Base-by-base conservation (phyloP, 2,329 filamentous ascomycete genomes). In the Talaromyces funiculosus region DNA sequence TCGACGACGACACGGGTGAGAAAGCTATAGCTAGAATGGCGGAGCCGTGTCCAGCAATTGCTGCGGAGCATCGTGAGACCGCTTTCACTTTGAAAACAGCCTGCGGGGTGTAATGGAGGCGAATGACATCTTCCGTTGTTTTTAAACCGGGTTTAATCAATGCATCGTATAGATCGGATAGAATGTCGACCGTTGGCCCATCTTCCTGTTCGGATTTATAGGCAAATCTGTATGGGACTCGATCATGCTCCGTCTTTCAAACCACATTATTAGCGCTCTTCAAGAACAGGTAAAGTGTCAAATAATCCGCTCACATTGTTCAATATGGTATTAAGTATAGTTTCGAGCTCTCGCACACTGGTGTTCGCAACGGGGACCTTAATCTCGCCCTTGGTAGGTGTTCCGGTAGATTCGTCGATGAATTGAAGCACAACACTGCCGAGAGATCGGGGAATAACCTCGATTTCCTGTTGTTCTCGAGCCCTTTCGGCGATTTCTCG, bases 31-130 rank as follows among this genome's bases (percentile, higher is more conserved):
- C 85, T 22, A 97, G 81, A 67, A 97, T 97, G 3, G 92, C 87
- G 73, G 96, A 90, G 40, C 92, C 92, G 75, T 99, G 94, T 12
- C 94, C 94, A 3, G 89, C 87, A 65, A 97, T 95, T 58, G 87
- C 87, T 63, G 92, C 90, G 6, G 92, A 89, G 78, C 94, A 93
- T 74, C 94, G 84, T 53, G 92, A 93, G 43, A 97, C 92, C 10
- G 91, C 89, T 68, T 94, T 92, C 24, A 97, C 94, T 68, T 89
- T 87, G 80, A 97, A 97, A 0, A 97, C 89, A 22, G 93, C 91
- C 74, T 99, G 93, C 0, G 94, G 93, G 38, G 85, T 84, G 72
- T 85, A 87, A 62, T 86, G 82, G 14, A 88, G 81, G 42, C 82
- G 80, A 26, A 88, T 78, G 35, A 82, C 81, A 63, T 85, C 82